phyloP scores from a whole-genome alignment of 352 stramenopile species.

The Phytophthora pistaciae region DNA sequence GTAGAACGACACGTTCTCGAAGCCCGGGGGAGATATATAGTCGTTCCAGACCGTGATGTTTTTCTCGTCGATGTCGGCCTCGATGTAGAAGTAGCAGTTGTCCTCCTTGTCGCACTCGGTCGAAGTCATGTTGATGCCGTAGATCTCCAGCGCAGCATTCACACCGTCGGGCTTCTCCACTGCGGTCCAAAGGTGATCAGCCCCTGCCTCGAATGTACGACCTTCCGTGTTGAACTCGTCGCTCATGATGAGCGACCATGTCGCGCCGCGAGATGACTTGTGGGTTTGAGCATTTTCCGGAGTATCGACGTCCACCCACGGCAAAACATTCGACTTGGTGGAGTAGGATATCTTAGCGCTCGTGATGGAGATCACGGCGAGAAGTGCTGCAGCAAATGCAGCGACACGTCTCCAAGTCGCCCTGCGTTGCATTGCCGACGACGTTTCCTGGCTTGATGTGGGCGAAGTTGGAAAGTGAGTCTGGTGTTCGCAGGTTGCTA shows the following conservation, averaged over 20 bases:
- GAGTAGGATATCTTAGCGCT: constrained; percentile 2
- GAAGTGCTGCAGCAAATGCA: not conserved
- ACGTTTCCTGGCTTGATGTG: not conserved
- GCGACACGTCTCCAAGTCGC: not conserved
- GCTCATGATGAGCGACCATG: constrained; percentile 72
- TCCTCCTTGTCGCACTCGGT: constrained; percentile 34
- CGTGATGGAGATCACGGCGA: not conserved
- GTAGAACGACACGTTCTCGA: constrained; percentile 26
- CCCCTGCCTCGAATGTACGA: constrained; percentile 91
- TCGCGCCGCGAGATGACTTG: constrained; percentile 41
- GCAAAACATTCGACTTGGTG: constrained; percentile 46
- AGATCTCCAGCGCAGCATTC: constrained; percentile 37
- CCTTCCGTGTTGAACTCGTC: constrained; percentile 46
- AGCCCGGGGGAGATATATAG: constrained; percentile 30
- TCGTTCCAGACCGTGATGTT: constrained; percentile 64
- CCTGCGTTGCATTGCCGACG: not conserved
- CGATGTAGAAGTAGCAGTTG: constrained; percentile 54
- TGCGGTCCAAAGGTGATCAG: constrained; percentile 89
- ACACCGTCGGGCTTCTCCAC: constrained; percentile 33
- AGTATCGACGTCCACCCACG: constrained; percentile 67
- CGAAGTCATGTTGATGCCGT: constrained; percentile 33
- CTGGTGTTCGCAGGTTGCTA: not conserved
- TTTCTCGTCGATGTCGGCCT: constrained; percentile 43
- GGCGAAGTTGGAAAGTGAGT: not conserved
- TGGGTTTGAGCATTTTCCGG: constrained; percentile 44